Percentiles rank a stretch among this genome's conserved stretches.
Evolutionary conservation across 495 filamentous ascomycete species (phyloP).

Genomic region (Paragyromitra xinjiangensis): DNA sequence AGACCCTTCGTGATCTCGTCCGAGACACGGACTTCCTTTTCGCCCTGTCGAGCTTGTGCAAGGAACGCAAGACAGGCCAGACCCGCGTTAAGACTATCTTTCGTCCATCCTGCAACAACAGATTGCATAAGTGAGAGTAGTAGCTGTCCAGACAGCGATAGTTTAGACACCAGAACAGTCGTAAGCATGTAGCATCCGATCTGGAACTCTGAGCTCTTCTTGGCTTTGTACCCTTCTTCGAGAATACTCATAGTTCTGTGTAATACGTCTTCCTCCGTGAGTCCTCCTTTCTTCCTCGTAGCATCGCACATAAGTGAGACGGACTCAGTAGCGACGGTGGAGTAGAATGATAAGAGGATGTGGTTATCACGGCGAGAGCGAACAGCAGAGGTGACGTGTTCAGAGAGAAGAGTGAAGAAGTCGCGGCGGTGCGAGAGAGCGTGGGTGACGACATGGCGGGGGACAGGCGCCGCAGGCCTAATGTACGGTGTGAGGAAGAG

Average conservation of each 20-base stretch:
- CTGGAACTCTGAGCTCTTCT: conserved; percentile 75
- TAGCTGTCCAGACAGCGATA: conserved; percentile 74
- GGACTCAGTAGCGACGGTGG: conserved; percentile 80
- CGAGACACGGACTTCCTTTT: conserved; percentile 68
- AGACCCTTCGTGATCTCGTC: conserved; percentile 74
- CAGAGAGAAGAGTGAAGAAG: conserved; percentile 76
- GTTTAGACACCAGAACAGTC: conserved; percentile 82
- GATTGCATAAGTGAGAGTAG: conserved; percentile 85
- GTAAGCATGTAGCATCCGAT: conserved; percentile 90
- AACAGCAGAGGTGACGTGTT: conserved; percentile 75
- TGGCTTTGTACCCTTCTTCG: conserved; percentile 76
- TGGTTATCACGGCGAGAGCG: conserved; percentile 74
- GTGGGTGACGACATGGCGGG: conserved; percentile 80
- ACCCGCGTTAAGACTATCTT: conserved; percentile 74
- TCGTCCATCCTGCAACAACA: conserved; percentile 75
- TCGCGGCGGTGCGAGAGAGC: conserved; percentile 75
- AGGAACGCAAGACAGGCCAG: conserved; percentile 82
- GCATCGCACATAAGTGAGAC: conserved; percentile 83
- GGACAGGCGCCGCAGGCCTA: conserved; percentile 73
- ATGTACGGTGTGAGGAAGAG: conserved; percentile 86
- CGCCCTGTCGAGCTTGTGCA: conserved; percentile 71
- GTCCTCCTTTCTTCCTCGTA: conserved; percentile 69
- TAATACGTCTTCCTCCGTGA: conserved; percentile 80
- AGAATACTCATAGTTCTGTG: conserved; percentile 77
- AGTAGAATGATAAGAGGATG: conserved; percentile 85